A percentile compares a stretch with the other conserved stretches of the same genome.
Conservation (phyloP, 176 grass and related monocot species). For the Zea mays region Zm-B73-REFERENCE-NAM-5.0 NC_050096.1:237418001-237418500, state of each 20-base stretch:
- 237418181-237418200: neutral
- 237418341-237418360: slow-evolving; percentile 33
- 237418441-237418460: slow-evolving; percentile 35
- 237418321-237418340: neutral
- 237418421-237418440: slow-evolving; percentile 50
- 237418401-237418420: slow-evolving; percentile 55
- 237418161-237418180: neutral
- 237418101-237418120: too few relatives aligned
- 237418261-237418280: slow-evolving; percentile 34
- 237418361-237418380: slow-evolving; percentile 32
- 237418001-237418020: too few relatives aligned
- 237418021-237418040: too few relatives aligned
- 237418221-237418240: neutral
- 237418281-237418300: slow-evolving; percentile 33
- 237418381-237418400: slow-evolving; percentile 22
- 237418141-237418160: neutral
- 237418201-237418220: neutral
- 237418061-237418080: too few relatives aligned
- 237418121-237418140: too few relatives aligned
- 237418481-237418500: slow-evolving; percentile 35
- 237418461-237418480: slow-evolving; percentile 43
- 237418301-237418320: slow-evolving; percentile 37
- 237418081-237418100: too few relatives aligned
- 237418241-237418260: neutral
- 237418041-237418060: too few relatives aligned